A percentile compares a stretch with the other conserved stretches of the same genome.
Conservation (phyloP, 345 rosid genomes). For the Arabidopsis suecica region DNA sequence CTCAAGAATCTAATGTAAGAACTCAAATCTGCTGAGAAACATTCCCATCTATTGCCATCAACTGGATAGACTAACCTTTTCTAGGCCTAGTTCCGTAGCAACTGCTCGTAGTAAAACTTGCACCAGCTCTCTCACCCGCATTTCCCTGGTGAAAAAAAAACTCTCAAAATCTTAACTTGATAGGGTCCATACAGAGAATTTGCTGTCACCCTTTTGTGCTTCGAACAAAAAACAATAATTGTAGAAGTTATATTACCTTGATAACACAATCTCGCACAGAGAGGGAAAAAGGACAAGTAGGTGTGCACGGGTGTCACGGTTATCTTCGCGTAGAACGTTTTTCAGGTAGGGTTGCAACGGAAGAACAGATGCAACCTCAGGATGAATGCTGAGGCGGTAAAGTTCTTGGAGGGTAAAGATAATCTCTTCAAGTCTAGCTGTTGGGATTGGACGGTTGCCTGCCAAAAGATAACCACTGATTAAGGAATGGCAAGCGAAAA, state of each 20-base stretch:
- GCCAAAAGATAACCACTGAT: slow-evolving; percentile 34
- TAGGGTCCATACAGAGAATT: not conserved
- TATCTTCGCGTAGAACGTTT: slow-evolving; percentile 51
- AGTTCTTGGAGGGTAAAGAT: slow-evolving; percentile 69
- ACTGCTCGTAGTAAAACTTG: slow-evolving; percentile 72
- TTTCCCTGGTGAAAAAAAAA: slow-evolving; percentile 67
- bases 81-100: slow-evolving; percentile 67
- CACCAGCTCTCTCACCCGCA: slow-evolving; percentile 75
- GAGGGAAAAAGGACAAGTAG: slow-evolving; percentile 85
- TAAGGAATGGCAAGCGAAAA: slow-evolving; percentile 4
- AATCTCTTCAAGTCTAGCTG: slow-evolving; percentile 84
- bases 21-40: slow-evolving; percentile 3
- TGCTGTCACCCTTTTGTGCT: slow-evolving; percentile 20
- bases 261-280: slow-evolving; percentile 82
- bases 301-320: slow-evolving; percentile 57
- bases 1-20: slow-evolving; percentile 21
- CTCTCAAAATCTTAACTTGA: slow-evolving; percentile 8
- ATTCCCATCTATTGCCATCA: slow-evolving; percentile 36
- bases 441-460: slow-evolving; percentile 77
- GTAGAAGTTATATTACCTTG: slow-evolving; percentile 59
- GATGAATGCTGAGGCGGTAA: slow-evolving; percentile 61
- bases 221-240: not conserved
- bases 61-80: slow-evolving; percentile 49
- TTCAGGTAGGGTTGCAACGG: slow-evolving; percentile 64
- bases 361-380: slow-evolving; percentile 70